These are phyloP conservation scores for Fusarium keratoplasticum DNA, from an alignment of 2,329 filamentous ascomycete genomes.

Conservation along the genomic window DNA sequence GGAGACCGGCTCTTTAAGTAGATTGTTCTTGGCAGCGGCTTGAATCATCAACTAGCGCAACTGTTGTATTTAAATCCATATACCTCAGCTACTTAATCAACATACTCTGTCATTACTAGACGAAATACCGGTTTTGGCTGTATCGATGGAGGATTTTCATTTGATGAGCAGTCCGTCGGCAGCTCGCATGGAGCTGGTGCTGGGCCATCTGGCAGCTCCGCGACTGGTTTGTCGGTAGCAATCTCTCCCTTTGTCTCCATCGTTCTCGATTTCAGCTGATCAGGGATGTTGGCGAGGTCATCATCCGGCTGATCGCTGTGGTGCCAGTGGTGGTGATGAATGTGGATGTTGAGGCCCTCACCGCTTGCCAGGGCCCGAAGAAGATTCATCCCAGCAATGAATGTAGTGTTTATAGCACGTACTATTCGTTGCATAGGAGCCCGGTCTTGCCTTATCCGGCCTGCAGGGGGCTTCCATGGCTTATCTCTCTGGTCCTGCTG, in stretches of 20 bases:
- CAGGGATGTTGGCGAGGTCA: not conserved
- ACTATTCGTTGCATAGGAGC: not conserved
- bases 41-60: not conserved
- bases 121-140: not conserved
- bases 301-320: not conserved
- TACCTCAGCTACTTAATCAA: not conserved
- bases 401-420: not conserved
- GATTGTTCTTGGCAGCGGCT: not conserved
- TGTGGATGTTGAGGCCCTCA: not conserved
- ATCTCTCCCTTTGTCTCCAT: not conserved
- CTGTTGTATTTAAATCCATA: not conserved
- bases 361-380: not conserved
- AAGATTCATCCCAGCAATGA: not conserved
- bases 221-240: not conserved
- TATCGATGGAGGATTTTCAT: not conserved
- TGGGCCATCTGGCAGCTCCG: not conserved
- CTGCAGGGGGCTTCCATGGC: not conserved
- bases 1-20: not conserved
- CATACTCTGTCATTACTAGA: not conserved
- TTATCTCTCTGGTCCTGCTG: not conserved
- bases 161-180: not conserved
- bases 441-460: not conserved
- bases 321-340: constrained; percentile 11
- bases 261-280: not conserved
- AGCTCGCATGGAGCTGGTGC: not conserved